Conservation (phyloP, 2,329 filamentous ascomycete species). For the Trichoderma cornu-damae region DNA sequence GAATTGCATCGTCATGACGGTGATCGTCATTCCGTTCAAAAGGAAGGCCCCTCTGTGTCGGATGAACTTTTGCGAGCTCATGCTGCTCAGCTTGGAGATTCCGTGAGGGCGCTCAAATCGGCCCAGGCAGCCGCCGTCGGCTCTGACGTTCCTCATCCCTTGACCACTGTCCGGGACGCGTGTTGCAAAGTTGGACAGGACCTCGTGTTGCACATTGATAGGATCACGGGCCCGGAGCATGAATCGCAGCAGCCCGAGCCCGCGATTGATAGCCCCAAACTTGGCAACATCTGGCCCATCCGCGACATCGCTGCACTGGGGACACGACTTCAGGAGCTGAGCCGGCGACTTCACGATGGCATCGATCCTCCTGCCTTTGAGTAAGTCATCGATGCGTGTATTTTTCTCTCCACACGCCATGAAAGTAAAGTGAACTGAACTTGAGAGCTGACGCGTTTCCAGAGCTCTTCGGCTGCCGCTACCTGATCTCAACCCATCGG, state of each 20-base stretch:
- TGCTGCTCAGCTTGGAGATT: background rate
- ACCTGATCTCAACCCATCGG: background rate
- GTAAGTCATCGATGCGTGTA: background rate
- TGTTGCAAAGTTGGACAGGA: slow-evolving; percentile 28
- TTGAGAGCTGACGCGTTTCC: background rate
- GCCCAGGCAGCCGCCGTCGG: background rate
- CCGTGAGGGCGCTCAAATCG: background rate
- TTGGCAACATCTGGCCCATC: slow-evolving; percentile 23
- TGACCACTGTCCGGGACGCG: slow-evolving; percentile 4
- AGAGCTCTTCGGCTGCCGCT: background rate
- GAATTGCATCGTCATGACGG: slow-evolving; percentile 6
- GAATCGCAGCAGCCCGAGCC: background rate
- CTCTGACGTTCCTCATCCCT: background rate
- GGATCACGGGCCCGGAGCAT: background rate
- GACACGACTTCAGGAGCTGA: slow-evolving; percentile 22
- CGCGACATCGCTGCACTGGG: slow-evolving; percentile 22
- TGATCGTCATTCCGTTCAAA: background rate
- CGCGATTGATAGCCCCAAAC: background rate
- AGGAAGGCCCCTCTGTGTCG: background rate
- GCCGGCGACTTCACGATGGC: slow-evolving; percentile 18
- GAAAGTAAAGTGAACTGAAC: background rate
- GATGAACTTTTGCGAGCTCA: background rate
- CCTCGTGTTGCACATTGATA: slow-evolving; percentile 24
- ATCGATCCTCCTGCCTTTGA: background rate
- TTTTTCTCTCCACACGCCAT: no score